A percentile compares a stretch with the other conserved stretches of the same genome.
Evolutionary conservation across 2,329 filamentous ascomycete genomes (phyloP).

Genomic region (Xylariaceae sp.): DNA sequence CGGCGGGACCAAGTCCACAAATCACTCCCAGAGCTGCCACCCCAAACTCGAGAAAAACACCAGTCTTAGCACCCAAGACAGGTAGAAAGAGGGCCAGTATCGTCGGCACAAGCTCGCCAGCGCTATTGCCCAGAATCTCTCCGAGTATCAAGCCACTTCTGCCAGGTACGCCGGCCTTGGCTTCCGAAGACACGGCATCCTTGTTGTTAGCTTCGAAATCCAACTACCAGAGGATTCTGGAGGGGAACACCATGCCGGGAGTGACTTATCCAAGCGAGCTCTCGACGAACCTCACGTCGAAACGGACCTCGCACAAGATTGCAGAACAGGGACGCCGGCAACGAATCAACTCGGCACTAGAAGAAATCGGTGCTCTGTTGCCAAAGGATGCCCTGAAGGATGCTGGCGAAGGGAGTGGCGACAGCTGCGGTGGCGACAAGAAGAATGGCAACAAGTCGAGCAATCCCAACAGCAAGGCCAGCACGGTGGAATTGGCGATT

Average conservation of each 20-base stretch:
- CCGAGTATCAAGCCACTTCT: slow-evolving; percentile 90
- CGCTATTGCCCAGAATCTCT: slow-evolving; percentile 80
- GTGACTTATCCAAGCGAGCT: slow-evolving; percentile 86
- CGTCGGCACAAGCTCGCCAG: slow-evolving; percentile 70
- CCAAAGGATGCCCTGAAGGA: slow-evolving; percentile 48
- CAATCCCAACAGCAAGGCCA: slow-evolving; percentile 81
- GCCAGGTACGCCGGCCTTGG: slow-evolving; percentile 48
- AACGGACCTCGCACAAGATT: slow-evolving; percentile 95
- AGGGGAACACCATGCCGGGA: slow-evolving; percentile 84
- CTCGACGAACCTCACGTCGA: slow-evolving; percentile 89
- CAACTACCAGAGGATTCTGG: slow-evolving; percentile 95
- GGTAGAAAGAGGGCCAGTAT: slow-evolving; percentile 63
- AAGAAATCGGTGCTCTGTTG: slow-evolving; percentile 83
- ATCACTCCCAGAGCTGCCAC: slow-evolving; percentile 43
- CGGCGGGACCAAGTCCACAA: slow-evolving; percentile 61
- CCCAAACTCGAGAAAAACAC: slow-evolving; percentile 43
- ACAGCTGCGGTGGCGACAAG: slow-evolving; percentile 34
- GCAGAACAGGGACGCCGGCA: slow-evolving; percentile 94
- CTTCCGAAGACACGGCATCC: slow-evolving; percentile 54
- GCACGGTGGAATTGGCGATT: slow-evolving; percentile 94
- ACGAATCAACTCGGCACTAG: slow-evolving; percentile 86
- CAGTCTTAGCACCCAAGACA: slow-evolving; percentile 47
- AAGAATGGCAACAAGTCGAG: slow-evolving; percentile 34
- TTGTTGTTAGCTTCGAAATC: slow-evolving; percentile 86
- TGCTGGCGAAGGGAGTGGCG: slow-evolving; percentile 36